phyloP scores from a whole-genome alignment of 148 eudicot genomes.

The Rhododendron griersonianum region DNA sequence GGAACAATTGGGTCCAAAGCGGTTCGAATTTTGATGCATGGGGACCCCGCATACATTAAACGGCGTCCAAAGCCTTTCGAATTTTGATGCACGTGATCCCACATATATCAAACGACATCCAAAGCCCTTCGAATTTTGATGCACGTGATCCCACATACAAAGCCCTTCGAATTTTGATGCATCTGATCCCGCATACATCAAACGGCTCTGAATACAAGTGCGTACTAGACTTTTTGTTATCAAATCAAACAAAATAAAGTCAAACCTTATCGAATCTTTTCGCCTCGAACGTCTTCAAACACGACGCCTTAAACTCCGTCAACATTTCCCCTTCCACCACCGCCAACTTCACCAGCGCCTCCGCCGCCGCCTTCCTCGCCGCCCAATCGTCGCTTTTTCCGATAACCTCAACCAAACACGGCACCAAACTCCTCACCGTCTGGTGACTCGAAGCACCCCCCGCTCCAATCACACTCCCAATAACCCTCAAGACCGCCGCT shows the following conservation, averaged over 20 bases:
- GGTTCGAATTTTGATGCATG: too few species aligned
- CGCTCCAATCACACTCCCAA: slow-evolving; percentile 54
- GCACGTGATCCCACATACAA: too few species aligned
- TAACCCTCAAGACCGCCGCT: slow-evolving; percentile 44
- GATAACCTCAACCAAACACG: slow-evolving; percentile 50
- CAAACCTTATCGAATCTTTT: slow-evolving; percentile 74
- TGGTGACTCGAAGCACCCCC: slow-evolving; percentile 40
- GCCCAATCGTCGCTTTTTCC: slow-evolving; percentile 79
- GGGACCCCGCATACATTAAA: background rate
- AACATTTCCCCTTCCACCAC: slow-evolving; percentile 48
- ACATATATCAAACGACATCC: too few species aligned
- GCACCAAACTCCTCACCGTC: slow-evolving; percentile 50
- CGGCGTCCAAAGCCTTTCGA: too few species aligned
- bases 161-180: too few species aligned
- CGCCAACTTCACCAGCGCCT: slow-evolving; percentile 63
- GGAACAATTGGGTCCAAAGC: background rate
- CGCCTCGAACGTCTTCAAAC: slow-evolving; percentile 75
- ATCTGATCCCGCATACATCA: too few species aligned
- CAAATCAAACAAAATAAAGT: background rate
- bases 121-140: too few species aligned
- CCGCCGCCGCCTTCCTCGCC: slow-evolving; percentile 77
- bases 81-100: too few species aligned
- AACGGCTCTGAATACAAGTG: background rate
- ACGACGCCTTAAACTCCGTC: slow-evolving; percentile 48
- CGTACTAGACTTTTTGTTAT: too few species aligned